These are phyloP conservation scores for Nakazawaea populi DNA, from an alignment of 805 yeast genomes.

Conservation along the genomic window DNA sequence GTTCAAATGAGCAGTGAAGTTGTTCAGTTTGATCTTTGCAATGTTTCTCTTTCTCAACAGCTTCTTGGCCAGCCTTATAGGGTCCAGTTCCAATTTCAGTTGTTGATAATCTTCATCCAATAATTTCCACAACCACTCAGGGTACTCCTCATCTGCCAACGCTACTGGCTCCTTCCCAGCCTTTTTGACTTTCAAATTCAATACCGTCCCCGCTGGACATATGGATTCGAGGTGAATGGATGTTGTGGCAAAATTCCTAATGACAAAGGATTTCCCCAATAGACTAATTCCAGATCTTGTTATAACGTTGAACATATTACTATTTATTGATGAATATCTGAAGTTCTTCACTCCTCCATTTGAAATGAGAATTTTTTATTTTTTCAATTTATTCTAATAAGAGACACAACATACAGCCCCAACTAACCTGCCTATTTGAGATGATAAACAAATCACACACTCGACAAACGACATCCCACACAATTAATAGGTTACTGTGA, in stretches of 20 bases:
- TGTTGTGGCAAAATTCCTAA: conserved; percentile 14
- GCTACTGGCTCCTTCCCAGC: conserved; percentile 87
- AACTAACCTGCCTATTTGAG: no score
- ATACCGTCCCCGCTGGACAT: conserved; percentile 65
- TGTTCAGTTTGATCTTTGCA: conserved; percentile 65
- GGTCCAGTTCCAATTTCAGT: conserved; percentile 50
- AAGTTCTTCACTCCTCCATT: no score
- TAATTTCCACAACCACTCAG: conserved; percentile 90
- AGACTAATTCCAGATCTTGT: not conserved
- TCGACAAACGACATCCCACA: no score
- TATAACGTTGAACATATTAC: not conserved
- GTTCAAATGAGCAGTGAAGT: conserved; percentile 60
- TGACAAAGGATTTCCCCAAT: not conserved
- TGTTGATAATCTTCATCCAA: conserved; percentile 63
- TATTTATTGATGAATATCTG: no score
- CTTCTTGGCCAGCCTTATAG: conserved; percentile 63
- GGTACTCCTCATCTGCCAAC: conserved; percentile 80
- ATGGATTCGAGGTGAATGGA: conserved; percentile 31
- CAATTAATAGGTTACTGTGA: no score
- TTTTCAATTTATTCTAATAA: no score
- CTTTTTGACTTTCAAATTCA: conserved; percentile 69
- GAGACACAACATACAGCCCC: no score
- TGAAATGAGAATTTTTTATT: no score
- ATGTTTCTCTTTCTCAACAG: conserved; percentile 65
- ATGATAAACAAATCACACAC: no score